Evolutionary conservation across 2,329 filamentous ascomycete genomes (phyloP), one percentile per base, ranked within the genome.

Genomic region (Orbilia blumenaviensis): DNA sequence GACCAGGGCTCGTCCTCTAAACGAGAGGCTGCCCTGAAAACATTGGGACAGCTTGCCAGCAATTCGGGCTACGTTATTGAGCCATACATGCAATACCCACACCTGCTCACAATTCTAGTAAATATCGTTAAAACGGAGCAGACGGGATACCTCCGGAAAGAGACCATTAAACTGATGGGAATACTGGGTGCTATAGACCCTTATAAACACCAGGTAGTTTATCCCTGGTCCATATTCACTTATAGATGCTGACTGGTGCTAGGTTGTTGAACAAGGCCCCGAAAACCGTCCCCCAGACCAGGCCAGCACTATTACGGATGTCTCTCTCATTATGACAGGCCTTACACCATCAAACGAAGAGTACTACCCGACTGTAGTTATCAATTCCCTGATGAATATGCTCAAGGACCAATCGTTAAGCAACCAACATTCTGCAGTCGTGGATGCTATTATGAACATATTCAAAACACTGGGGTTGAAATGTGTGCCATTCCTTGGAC

Each of bases 361-460:
- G 80, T 99, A 99, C 83, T 99, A 97, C 81, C 95, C 95, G 0
- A 99, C 95, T 0, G 93, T 99, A 16, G 95, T 97, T 52, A 97
- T 99, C 82, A 97, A 97, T 80, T 96, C 95, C 1, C 87, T 99
- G 9, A 89, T 99, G 80, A 91, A 93, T 68, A 94, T 99, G 79
- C 84, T 99, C 36, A 96, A 94, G 80, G 95, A 99, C 80, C 89
- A 90, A 25, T 98, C 95, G 0, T 86, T 99, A 3, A 89, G 91
- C 10, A 92, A 96, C 81, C 94, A 97, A 80, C 96, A 99, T 81
- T 94, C 93, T 2, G 89, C 91, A 9, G 94, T 98, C 12, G 95
- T 99, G 61, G 95, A 98, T 82, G 95, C 95, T 3, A 96, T 99
- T 80, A 98, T 99, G 90, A 97, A 93, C 80, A 99, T 99, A 73